phyloP scores from a whole-genome alignment of 2,329 filamentous ascomycete genomes.

The Clonostachys byssicola region DNA sequence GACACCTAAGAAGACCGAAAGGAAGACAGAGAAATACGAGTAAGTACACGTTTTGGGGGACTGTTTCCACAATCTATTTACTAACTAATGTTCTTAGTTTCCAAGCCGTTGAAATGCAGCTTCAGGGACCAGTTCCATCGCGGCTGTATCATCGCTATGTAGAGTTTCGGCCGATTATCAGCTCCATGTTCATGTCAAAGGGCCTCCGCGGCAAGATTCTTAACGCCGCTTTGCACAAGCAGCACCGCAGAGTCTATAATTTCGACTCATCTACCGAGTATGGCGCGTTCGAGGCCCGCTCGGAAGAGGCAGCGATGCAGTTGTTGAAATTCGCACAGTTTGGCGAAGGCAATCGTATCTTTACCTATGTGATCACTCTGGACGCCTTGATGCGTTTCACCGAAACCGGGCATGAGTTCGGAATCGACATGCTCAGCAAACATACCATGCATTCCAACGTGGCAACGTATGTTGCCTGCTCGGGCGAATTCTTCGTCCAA shows the following conservation, averaged over 20 bases:
- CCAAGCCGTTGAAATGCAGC: slow-evolving; percentile 87
- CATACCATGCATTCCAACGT: slow-evolving; percentile 98
- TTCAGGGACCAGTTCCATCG: slow-evolving; percentile 76
- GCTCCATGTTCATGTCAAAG: slow-evolving; percentile 77
- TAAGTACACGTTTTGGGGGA: slow-evolving; percentile 31
- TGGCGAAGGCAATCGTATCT: slow-evolving; percentile 80
- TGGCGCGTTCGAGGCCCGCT: slow-evolving; percentile 63
- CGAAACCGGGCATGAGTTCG: slow-evolving; percentile 92
- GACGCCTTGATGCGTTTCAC: slow-evolving; percentile 88
- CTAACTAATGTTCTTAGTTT: slow-evolving; percentile 51
- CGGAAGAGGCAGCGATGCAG: slow-evolving; percentile 66
- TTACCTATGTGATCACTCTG: slow-evolving; percentile 87
- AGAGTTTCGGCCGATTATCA: slow-evolving; percentile 87
- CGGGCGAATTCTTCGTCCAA: slow-evolving; percentile 88
- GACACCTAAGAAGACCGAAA: slow-evolving; percentile 22
- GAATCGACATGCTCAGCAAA: slow-evolving; percentile 88
- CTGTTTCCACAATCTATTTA: not conserved
- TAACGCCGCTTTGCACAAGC: slow-evolving; percentile 83
- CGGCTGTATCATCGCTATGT: slow-evolving; percentile 88
- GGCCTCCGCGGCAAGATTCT: slow-evolving; percentile 77
- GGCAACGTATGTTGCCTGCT: slow-evolving; percentile 84
- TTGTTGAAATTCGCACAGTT: slow-evolving; percentile 86
- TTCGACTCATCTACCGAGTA: slow-evolving; percentile 74
- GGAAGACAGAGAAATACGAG: slow-evolving; percentile 71
- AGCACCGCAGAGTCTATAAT: slow-evolving; percentile 86